Evolutionary conservation across 306 rosid species (phyloP).

Genomic region (Abrus pulchellus): DNA sequence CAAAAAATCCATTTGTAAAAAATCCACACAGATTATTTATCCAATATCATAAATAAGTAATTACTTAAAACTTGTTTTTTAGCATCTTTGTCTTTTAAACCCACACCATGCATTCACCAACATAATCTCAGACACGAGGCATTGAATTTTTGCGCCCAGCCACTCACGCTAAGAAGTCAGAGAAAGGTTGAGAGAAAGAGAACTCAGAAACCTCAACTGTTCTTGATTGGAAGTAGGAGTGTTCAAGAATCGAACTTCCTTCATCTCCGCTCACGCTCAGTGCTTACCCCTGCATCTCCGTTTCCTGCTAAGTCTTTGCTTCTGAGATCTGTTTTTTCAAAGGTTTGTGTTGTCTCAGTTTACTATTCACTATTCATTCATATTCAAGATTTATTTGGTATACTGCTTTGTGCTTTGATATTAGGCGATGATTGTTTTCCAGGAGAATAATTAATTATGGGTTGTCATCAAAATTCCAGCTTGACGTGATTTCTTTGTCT

Average conservation of each 20-base stretch:
- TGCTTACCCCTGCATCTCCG: too few species aligned
- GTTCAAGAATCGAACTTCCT: too few species aligned
- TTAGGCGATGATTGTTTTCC: conserved; percentile 17
- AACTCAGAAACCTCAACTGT: too few species aligned
- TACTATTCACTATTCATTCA: neutral
- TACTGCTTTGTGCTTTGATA: neutral
- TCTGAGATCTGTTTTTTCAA: neutral
- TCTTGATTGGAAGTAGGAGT: too few species aligned
- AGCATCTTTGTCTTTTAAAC: conserved; percentile 19
- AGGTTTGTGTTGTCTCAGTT: conserved; percentile 22
- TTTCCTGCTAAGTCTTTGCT: too few species aligned
- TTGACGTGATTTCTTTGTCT: conserved; percentile 18
- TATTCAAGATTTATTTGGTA: neutral
- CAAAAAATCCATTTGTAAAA: neutral
- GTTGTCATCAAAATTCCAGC: conserved; percentile 15
- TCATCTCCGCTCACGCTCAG: too few species aligned
- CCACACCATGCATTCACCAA: neutral
- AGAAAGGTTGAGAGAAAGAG: too few species aligned
- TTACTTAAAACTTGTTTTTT: neutral
- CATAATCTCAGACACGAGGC: neutral
- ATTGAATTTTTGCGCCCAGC: too few species aligned
- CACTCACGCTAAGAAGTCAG: too few species aligned
- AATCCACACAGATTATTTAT: neutral
- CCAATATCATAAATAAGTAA: neutral
- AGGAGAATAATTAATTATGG: neutral